Base-by-base conservation (phyloP, 495 filamentous ascomycete genomes). In the Podospora didyma region DNA sequence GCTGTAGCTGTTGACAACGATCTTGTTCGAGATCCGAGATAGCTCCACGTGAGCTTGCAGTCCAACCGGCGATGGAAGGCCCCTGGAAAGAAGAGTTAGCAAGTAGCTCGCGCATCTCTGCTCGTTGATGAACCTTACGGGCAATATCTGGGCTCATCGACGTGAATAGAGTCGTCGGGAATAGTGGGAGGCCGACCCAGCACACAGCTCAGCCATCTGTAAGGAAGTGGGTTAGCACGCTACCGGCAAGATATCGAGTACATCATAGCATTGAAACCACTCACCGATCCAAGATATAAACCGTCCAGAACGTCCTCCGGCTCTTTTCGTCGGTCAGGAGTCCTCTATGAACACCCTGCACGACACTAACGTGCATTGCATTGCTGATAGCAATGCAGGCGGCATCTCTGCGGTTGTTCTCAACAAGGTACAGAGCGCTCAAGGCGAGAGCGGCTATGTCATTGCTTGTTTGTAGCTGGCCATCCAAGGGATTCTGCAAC, bases 211-310 rank as follows among this genome's bases (percentile, higher is more conserved):
- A 76, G 35, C 67, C 68, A 75, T 17, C 73, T 75, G 34, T 6
- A 37, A 34, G 39, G 7, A 24, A 21, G 2, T 7, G 12, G 3
- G 20, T 22, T 7, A 9, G 16, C 9, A 14, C 28, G 22, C 22
- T 17, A 22, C 4, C 11, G 16, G 34, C 35, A 39, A 23, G n/a
- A 20, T 17, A 19, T 14, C 41, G 44, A 57, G 20, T 17, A 16
- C n/a, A 49, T 16, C 4, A 19, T 4, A 12, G 9, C 6, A 17
- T 22, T 41, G 39, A 24, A 7, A 26, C 20, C 4, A 17, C 64
- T 58, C 57, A 76, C 65, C 73, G 60, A 46, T 78, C 75, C 14
- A 78, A 47, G 20, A 70, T 68, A 46, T 72, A 76, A 14, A 75
- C 60, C 9, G 70, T 76, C 75, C 75, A 78, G 31, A 78, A 78